Evolutionary conservation across 495 filamentous ascomycete genomes (phyloP), one percentile per base, ranked within the genome.

Genomic region (Cairneyella variabilis): DNA sequence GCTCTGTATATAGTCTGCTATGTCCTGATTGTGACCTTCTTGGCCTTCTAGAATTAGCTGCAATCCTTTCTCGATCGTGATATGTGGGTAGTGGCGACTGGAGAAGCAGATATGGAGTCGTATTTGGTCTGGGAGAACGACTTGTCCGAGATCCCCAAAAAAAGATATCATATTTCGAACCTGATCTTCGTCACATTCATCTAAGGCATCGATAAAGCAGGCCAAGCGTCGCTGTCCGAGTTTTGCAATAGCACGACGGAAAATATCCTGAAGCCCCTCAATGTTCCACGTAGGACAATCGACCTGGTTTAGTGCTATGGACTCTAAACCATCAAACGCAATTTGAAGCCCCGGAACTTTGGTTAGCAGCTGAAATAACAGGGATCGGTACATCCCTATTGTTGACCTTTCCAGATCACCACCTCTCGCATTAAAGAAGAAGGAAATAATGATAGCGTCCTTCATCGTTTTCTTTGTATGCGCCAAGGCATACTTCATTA

Each of bases 381-480:
- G 52, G 0, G 79, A 79, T 32, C 78, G 77, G 54, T 82, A 83
- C 73, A 83, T 78, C 4, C 81, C 79, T 1, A 45, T 3, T 1
- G 67, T 68, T 0, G 78, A 76, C 51, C 72, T 77, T 61, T 83
- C 78, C 21, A 83, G 59, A 4, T 64, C 25, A 1, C 60, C 64
- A 0, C 80, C 77, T 44, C 74, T 62, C 0, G 73, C 75, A 30
- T 78, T 71, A 61, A 80, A 82, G 66, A 80, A 82, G 52, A 78
- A 80, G 0, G 69, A 78, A 6, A 71, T 48, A 2, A 62, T 10
- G 36, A 58, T 42, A 18, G 4, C 38, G 20, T 44, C 49, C n/a
- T 60, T 55, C 20, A 53, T 48, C 1, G 43, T 39, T 17, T 48
- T 58, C 11, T 30, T 20, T 6, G 42, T 26, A 48, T 48, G 36